Percentiles rank a stretch among this genome's conserved stretches.
These are phyloP conservation scores for Phycomyces blakesleeanus DNA, from an alignment of 192 early-diverging fungal genomes.

Conservation along the genomic window DNA sequence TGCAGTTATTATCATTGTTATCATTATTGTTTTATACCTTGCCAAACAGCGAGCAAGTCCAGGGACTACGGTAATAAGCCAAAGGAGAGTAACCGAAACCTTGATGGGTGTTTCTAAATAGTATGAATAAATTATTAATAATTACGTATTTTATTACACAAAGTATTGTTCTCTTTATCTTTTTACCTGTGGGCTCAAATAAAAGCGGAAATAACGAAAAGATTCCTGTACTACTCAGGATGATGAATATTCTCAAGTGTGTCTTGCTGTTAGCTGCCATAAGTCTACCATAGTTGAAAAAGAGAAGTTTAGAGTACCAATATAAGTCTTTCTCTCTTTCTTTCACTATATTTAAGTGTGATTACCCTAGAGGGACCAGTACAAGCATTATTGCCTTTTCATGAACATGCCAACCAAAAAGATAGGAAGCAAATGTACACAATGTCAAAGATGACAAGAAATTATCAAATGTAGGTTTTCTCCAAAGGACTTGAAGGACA, in stretches of 20 bases:
- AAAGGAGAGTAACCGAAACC: conserved; percentile 17
- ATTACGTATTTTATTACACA: background rate
- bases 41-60: conserved; percentile 16
- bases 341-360: background rate
- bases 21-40: conserved; percentile 17
- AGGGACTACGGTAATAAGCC: conserved; percentile 27
- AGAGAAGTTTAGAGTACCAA: too few species aligned
- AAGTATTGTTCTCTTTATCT: background rate
- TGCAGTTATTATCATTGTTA: background rate
- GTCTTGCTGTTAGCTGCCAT: conserved; percentile 40
- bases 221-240: conserved; percentile 59
- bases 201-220: conserved; percentile 70
- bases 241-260: conserved; percentile 55
- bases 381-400: conserved; percentile 92
- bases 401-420: conserved; percentile 99
- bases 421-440: conserved; percentile 81
- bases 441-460: conserved; percentile 75
- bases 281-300: conserved; percentile 37
- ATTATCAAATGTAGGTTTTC: conserved; percentile 43
- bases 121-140: background rate
- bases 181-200: conserved; percentile 59
- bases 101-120: conserved; percentile 38
- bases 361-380: conserved; percentile 63
- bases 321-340: background rate
- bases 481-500: conserved; percentile 56